A percentile compares a stretch with the other conserved stretches of the same genome.
Evolutionary conservation across 305 asterid genomes (phyloP).

Genomic region (Fraxinus sp.): DNA sequence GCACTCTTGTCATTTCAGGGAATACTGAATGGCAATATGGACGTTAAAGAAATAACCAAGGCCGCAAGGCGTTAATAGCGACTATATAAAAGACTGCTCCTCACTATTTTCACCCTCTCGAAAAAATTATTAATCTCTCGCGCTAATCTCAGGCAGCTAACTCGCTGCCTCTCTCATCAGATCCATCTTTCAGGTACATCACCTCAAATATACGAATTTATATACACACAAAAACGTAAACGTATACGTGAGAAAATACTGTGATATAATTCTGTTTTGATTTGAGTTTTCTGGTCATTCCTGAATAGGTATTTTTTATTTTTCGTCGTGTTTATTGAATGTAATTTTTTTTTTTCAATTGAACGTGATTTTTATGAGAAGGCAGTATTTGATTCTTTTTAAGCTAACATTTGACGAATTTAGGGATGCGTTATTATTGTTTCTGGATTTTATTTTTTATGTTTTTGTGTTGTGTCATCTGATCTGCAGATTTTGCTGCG

Average conservation of each 20-base stretch:
- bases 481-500: neutral
- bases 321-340: neutral
- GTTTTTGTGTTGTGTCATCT: neutral
- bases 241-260: neutral
- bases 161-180: neutral
- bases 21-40: slow-evolving; percentile 24
- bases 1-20: slow-evolving; percentile 23
- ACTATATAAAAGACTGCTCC: slow-evolving; percentile 33
- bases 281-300: neutral
- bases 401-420: neutral
- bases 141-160: slow-evolving; percentile 35
- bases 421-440: neutral
- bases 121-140: slow-evolving; percentile 27
- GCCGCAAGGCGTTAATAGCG: slow-evolving; percentile 5
- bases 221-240: neutral
- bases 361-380: neutral
- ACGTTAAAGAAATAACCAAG: neutral
- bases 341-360: neutral
- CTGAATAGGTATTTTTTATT: neutral
- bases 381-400: neutral
- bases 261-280: neutral
- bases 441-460: neutral
- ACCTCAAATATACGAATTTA: neutral
- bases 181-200: neutral
- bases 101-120: slow-evolving; percentile 25